phyloP scores from a whole-genome alignment of 208 protist species.

The Endotrypanum monterogeii region DNA sequence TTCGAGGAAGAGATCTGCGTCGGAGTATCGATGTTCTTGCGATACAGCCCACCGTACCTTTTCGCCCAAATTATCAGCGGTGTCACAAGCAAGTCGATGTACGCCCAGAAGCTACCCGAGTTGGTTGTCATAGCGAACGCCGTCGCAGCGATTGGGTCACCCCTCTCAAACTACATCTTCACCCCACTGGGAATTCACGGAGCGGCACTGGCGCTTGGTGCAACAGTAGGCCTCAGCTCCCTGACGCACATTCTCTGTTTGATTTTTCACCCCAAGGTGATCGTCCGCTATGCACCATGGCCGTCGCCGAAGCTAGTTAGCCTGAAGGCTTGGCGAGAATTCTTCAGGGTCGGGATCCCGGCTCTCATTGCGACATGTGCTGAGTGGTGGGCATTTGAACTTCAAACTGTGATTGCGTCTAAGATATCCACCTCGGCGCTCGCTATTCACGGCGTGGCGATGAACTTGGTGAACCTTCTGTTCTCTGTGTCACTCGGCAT shows the following conservation, averaged over 20 bases:
- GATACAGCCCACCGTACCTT: conserved; percentile 55
- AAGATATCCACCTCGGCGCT: conserved; percentile 46
- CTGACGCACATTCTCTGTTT: conserved; percentile 39
- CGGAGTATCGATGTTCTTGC: conserved; percentile 53
- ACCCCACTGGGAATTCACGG: conserved; percentile 58
- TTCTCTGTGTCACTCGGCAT: conserved; percentile 72
- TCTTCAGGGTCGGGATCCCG: conserved; percentile 57
- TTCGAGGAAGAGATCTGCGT: conserved; percentile 48
- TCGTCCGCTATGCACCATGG: conserved; percentile 55
- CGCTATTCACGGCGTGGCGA: conserved; percentile 55
- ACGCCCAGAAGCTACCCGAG: conserved; percentile 54
- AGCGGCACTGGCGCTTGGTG: conserved; percentile 41
- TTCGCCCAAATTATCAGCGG: conserved; percentile 59
- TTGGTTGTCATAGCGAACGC: conserved; percentile 55
- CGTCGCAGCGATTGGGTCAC: conserved; percentile 49
- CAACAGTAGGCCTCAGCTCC: conserved; percentile 40
- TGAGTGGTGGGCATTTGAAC: conserved; percentile 83
- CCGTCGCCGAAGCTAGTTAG: conserved; percentile 50
- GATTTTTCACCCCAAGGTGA: conserved; percentile 56
- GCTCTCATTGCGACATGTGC: conserved; percentile 60
- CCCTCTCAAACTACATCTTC: conserved; percentile 60
- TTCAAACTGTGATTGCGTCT: conserved; percentile 57
- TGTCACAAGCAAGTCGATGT: conserved; percentile 66
- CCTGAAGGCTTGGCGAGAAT: conserved; percentile 43
- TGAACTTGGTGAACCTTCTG: conserved; percentile 56